Conservation (phyloP, 2,329 filamentous ascomycete genomes). For the Emergomyces africanus region DNA sequence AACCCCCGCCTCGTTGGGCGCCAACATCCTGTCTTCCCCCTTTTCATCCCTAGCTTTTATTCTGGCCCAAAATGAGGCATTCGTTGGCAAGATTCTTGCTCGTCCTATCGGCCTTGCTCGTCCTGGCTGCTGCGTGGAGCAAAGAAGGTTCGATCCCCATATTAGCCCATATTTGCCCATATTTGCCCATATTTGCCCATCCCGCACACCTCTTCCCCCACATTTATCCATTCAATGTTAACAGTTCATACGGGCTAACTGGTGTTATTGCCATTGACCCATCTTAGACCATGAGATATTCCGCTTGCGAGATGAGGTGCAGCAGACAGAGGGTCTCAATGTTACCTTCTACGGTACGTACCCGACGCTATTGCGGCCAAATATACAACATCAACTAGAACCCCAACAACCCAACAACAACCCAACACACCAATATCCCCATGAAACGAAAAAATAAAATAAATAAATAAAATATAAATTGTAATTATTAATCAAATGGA, state of each 20-base stretch:
- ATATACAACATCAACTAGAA: neutral
- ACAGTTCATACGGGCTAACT: slow-evolving; percentile 2
- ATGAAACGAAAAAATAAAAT: neutral
- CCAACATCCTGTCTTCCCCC: neutral
- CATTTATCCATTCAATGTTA: neutral
- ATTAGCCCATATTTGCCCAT: too few relatives aligned
- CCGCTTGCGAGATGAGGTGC: slow-evolving; percentile 78
- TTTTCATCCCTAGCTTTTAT: neutral
- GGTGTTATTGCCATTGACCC: neutral
- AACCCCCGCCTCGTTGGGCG: slow-evolving; percentile 2
- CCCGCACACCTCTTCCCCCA: neutral
- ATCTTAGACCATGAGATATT: slow-evolving; percentile 89
- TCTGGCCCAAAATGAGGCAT: slow-evolving; percentile 52
- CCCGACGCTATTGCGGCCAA: neutral
- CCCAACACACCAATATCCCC: too few relatives aligned
- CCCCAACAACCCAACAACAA: neutral
- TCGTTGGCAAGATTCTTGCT: slow-evolving; percentile 46
- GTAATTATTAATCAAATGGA: neutral
- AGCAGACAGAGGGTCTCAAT: slow-evolving; percentile 58
- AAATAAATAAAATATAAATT: neutral
- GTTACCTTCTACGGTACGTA: slow-evolving; percentile 70
- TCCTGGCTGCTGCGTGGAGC: slow-evolving; percentile 62
- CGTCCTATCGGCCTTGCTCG: slow-evolving; percentile 55
- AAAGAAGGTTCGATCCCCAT: slow-evolving; percentile 64
- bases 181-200: neutral